Evolutionary conservation across 352 stramenopile genomes (phyloP), one percentile per base, ranked within the genome.

Genomic region (Globisporangium paroecandrum): DNA sequence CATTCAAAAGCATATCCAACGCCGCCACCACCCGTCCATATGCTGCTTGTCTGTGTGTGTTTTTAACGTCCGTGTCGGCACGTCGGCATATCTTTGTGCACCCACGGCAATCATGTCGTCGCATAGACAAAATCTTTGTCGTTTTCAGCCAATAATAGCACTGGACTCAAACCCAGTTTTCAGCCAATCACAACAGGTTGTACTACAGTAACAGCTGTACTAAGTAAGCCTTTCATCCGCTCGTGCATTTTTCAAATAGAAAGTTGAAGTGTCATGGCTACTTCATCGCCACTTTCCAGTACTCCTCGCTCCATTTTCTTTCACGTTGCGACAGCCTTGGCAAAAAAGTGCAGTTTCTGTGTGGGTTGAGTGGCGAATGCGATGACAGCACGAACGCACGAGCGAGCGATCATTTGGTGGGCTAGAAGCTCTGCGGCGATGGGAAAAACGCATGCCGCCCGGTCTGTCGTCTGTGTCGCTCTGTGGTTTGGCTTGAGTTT

Each of bases 241-340:
- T 57, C 10, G 10, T 20, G n/a, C 47, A 4, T 3, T 32, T 32
- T 56, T 32, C 3, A 32, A 29, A 32, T 4, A 32, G 8, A 7
- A 56, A 57, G 49, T 57, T 57, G 49, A 34, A 57, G 49, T 57
- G 49, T 3, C 2, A 8, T 8, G 27, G 32, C 3, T 8, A 57
- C 49, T 32, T 57, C n/a, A 32, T 1, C 49, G 24, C 20, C 9
- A 57, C 4, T 4, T 10, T 3, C 1, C 3, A 6, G 22, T 25
- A 13, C 49, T 57, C 12, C 49, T 20, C 22, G 13, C 49, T 57
- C 49, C 49, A 57, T 57, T 57, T 57, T 56, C 49, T 57, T 57
- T 57, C 49, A 57, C 49, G 49, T 57, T 57, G 49, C 15, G 49
- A 34, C 49, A 57, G 22, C 9, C 22, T 20, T 7, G 12, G 49